A percentile compares a stretch with the other conserved stretches of the same genome.
Conservation (phyloP, 2,329 filamentous ascomycete genomes). For the Fusarium beomiforme region DNA sequence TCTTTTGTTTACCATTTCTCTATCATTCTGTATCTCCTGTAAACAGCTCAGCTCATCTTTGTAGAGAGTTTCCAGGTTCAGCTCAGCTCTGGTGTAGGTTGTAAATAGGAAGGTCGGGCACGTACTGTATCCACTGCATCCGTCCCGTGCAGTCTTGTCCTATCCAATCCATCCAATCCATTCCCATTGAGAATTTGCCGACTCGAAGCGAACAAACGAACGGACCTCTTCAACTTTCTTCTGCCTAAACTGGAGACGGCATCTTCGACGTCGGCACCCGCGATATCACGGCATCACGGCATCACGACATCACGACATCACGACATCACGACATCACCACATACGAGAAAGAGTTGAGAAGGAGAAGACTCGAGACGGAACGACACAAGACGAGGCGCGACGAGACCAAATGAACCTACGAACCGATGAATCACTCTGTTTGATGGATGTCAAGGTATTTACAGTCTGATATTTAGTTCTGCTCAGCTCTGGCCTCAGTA, state of each 20-base stretch:
- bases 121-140: slow-evolving; percentile 37
- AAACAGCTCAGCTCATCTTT: slow-evolving; percentile 22
- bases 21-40: not conserved
- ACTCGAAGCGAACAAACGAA: slow-evolving; percentile 36
- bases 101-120: slow-evolving; percentile 38
- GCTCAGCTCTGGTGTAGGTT: slow-evolving; percentile 17
- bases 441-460: slow-evolving; percentile 21
- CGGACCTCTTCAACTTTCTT: slow-evolving; percentile 36
- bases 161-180: slow-evolving; percentile 34
- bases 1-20: not conserved
- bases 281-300: too few species aligned
- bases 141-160: slow-evolving; percentile 30
- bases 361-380: slow-evolving; percentile 9
- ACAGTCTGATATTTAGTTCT: not conserved
- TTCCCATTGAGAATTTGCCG: slow-evolving; percentile 39
- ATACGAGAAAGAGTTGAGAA: slow-evolving; percentile 7
- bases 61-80: too few species aligned
- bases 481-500: slow-evolving; percentile 13
- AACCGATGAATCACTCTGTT: slow-evolving; percentile 10
- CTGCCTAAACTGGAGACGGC: slow-evolving; percentile 38
- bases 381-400: not conserved
- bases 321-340: slow-evolving; percentile 27
- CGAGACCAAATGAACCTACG: slow-evolving; percentile 11
- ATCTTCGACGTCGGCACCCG: slow-evolving; percentile 32
- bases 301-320: slow-evolving; percentile 29